Base-by-base conservation (phyloP, 2,329 filamentous ascomycete genomes). In the Aureobasidium leucospermi region DNA sequence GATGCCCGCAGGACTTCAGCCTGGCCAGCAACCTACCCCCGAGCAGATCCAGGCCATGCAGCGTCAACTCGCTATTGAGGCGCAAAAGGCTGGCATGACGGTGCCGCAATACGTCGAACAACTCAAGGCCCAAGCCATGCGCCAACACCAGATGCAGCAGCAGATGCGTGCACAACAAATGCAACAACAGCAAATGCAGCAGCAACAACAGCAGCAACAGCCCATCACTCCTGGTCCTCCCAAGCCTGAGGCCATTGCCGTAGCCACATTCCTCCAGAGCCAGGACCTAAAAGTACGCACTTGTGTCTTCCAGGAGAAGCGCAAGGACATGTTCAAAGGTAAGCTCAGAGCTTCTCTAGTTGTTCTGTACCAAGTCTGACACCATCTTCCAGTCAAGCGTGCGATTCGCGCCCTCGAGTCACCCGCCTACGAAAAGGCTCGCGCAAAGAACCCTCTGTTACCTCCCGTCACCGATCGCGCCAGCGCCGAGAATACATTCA, bases 241-340 rank as follows among this genome's bases (percentile, higher is more conserved):
- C 5, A 94, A 96, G 67, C 93, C 93, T 41, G 85, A 91, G 69
- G 92, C 91, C 19, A 76, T 97, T 47, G 91, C 92, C 8, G 82
- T 99, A 58, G 95, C 94, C 65, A 87, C 90, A 69, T 99, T 96
- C 76, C 78, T 99, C 61, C 85, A 86, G 66, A 75, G 82, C 61
- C 92, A 96, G 76, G 84, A 94, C 61, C 77, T 99, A 65, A 99
- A 99, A 81, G 81, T 84, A 16, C 82, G 94, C 64, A 96, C 92
- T 16, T 93, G 89, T 72, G 95, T 99, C 64, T 83, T 97, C 65
- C 92, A 96, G 65, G 94, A 94, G 68, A 92, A 96, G 80, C 85
- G 94, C 69, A 97, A 96, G 77, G 93, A 99, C 65, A 95, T 99
- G 89, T 97, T 99, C 76, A 88, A 87, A 81, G 91, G 90, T 93